A percentile compares a stretch with the other conserved stretches of the same genome.
phyloP scores from a whole-genome alignment of 1,284 basidiomycete genomes.

The Limonomyces culmigenus region DNA sequence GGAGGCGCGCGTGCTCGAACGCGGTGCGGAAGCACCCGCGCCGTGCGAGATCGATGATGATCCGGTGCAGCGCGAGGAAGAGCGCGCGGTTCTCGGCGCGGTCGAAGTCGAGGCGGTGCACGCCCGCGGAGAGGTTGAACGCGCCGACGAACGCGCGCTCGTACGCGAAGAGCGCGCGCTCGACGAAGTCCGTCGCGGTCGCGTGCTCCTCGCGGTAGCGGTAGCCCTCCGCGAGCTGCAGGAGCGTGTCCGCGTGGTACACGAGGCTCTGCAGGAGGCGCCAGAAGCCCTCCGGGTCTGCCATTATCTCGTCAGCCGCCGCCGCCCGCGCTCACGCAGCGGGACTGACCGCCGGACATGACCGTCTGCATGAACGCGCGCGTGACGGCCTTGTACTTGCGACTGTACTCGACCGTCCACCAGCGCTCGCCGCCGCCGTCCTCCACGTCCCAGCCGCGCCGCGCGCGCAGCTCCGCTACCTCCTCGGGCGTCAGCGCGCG shows the following conservation, averaged over 20 bases:
- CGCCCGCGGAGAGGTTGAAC: slow-evolving; percentile 68
- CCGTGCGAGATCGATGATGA: slow-evolving; percentile 67
- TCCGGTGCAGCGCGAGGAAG: slow-evolving; percentile 66
- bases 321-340: no score
- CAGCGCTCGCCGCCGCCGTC: slow-evolving; percentile 68
- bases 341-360: slow-evolving; percentile 60
- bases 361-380: slow-evolving; percentile 69
- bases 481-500: slow-evolving; percentile 41
- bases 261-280: slow-evolving; percentile 38
- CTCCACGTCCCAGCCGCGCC: slow-evolving; percentile 24
- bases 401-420: slow-evolving; percentile 79
- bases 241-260: slow-evolving; percentile 83
- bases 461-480: slow-evolving; percentile 21
- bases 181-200: slow-evolving; percentile 71
- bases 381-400: slow-evolving; percentile 66
- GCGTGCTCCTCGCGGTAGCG: slow-evolving; percentile 77
- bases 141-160: slow-evolving; percentile 74
- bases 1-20: slow-evolving; percentile 74
- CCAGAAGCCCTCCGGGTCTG: slow-evolving; percentile 56
- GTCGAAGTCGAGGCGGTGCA: slow-evolving; percentile 75
- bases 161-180: slow-evolving; percentile 78
- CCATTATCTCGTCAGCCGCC: not conserved
- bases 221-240: slow-evolving; percentile 76
- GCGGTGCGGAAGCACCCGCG: slow-evolving; percentile 77
- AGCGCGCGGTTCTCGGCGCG: slow-evolving; percentile 74